A percentile compares a stretch with the other conserved stretches of the same genome.
Evolutionary conservation across 495 filamentous ascomycete species (phyloP).

Genomic region (Neurospora discreta): DNA sequence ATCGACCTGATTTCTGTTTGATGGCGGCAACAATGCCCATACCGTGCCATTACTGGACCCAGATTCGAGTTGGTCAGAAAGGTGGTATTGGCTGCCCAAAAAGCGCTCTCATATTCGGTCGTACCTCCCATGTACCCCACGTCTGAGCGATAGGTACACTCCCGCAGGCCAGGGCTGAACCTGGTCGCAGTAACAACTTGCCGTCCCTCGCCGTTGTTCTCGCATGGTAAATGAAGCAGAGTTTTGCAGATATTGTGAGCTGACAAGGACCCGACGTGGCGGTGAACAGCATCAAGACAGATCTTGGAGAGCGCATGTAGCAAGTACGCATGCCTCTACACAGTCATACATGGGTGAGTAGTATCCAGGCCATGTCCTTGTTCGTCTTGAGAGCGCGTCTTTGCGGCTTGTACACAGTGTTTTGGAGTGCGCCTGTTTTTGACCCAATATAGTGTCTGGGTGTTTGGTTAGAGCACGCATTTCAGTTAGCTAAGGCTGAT

Average conservation of each 20-base stretch:
- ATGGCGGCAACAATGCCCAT: neutral
- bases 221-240: conserved; percentile 4
- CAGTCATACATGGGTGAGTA: conserved; percentile 18
- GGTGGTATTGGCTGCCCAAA: neutral
- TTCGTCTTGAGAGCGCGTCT: conserved; percentile 6
- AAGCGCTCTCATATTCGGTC: conserved; percentile 8
- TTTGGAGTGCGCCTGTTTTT: neutral
- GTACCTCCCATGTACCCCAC: conserved; percentile 10
- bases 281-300: conserved; percentile 24
- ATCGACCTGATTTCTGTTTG: neutral
- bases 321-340: conserved; percentile 19
- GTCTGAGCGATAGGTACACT: conserved; percentile 12
- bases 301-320: conserved; percentile 19
- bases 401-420: neutral
- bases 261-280: conserved; percentile 22
- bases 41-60: conserved; percentile 1
- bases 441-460: neutral
- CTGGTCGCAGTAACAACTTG: conserved; percentile 18
- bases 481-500: neutral
- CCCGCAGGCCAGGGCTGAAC: conserved; percentile 7
- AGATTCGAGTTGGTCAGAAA: neutral
- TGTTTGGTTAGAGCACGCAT: neutral
- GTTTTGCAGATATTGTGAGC: conserved; percentile 13
- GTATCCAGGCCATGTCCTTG: conserved; percentile 22
- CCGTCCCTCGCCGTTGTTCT: conserved; percentile 10